Evolutionary conservation across 768 basidiomycete species (phyloP), one percentile per base, ranked within the genome.

Genomic region (Dendrothele bispora): DNA sequence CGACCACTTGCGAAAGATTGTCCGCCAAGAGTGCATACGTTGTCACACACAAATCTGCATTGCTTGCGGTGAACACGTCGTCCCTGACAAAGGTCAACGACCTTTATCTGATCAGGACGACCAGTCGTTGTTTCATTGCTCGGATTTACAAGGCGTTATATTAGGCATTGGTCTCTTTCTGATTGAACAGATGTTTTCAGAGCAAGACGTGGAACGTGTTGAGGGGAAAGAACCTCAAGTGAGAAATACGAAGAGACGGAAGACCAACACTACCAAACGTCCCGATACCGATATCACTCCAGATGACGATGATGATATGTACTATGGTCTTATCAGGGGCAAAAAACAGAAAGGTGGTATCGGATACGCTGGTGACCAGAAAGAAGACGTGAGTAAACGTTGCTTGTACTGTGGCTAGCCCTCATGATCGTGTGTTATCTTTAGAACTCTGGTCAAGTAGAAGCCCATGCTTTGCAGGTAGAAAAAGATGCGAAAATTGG

Each of bases 161-260:
- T 72, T 98, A 5, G 95, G 94, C n/a, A 77, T 95, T 30, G 94
- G 95, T 7, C 77, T 95, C 36, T 82, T 82, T 28, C 91, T 91
- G 82, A 76, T 95, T 35, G 91, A 95, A 64, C 74, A 81, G 45
- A 66, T 77, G 28, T 95, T 86, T 60, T 63, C 73, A 28, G 81
- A 86, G 32, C 80, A 83, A 35, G 37, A 36, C 43, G 67, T 70
- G 47, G 72, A 72, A 25, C 50, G 62, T 18, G 26, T 56, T 15
- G 67, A 70, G 30, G 51, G 42, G 42, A 57, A 59, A 45, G 76
- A 75, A 12, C 17, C 28, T 7, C 28, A 24, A n/a, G 46, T 30
- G 18, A 36, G 46, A 15, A 38, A 39, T 27, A 17, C 26, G 12
- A 47, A 47, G 37, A 36, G 46, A 17, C 38, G 46, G 40, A 65